Base-by-base conservation (phyloP, 352 stramenopile genomes). In the Globisporangium yorkense region DNA sequence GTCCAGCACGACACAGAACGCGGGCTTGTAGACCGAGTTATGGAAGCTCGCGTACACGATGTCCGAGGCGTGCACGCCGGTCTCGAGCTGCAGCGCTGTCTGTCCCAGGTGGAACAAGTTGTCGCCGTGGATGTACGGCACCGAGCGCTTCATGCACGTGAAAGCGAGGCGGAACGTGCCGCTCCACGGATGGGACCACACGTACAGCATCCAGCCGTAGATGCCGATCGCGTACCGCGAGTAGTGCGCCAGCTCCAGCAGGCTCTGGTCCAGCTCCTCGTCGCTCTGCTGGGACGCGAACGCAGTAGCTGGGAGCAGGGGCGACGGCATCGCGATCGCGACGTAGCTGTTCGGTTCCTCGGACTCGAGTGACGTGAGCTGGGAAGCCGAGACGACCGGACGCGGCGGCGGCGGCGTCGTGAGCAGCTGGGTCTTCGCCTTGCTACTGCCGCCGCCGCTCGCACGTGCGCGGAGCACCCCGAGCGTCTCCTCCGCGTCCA, bases 171-270 rank as follows among this genome's bases (percentile, higher is more conserved):
- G 66, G 39, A 89, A 83, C 2, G 79, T 88, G 33, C 80, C 80
- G n/a, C 58, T 90, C 84, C 86, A 95, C 8, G 86, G 86, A 49
- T 92, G 82, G n/a, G 83, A 92, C 86, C 86, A 95, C 29, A 95
- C 79, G 61, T 89, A 95, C 45, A 95, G 67, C 84, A 95, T 95
- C 86, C 86, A 95, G 10, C 86, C 86, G 64, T 94, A 95, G 54
- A 95, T 95, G 12, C 86, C 83, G 31, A 94, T 70, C 0, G 86
- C 80, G 59, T 90, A 95, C 64, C 89, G 84, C n/a, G 82, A 93
- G 52, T 75, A 92, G 51, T 95, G 71, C n/a, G 84, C 84, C 20
- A 93, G 59, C 39, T 95, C 80, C 21, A 83, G 59, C 20, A 95
- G 54, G 33, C 65, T 70, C 29, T 61, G 59, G 3, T 66, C 71